These are phyloP conservation scores for Cryphonectria parasitica DNA, from an alignment of 2,329 filamentous ascomycete genomes.

Conservation along the genomic window DNA sequence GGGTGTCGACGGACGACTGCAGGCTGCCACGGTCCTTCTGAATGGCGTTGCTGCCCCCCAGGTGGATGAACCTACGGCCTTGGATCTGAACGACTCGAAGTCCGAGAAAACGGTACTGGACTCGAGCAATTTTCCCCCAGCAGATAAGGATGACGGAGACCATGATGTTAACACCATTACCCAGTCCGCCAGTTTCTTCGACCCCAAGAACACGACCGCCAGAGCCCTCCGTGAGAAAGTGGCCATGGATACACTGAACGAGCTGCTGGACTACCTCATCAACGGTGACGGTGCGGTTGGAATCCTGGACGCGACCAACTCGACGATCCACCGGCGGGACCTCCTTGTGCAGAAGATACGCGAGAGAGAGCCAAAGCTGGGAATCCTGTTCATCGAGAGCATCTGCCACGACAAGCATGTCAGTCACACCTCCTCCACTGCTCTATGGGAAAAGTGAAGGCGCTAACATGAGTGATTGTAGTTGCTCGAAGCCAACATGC, in stretches of 20 bases:
- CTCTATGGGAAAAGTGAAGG: not conserved
- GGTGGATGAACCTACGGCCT: slow-evolving; percentile 44
- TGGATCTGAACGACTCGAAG: slow-evolving; percentile 42
- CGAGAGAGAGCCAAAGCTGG: slow-evolving; percentile 80
- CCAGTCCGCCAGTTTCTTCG: slow-evolving; percentile 92
- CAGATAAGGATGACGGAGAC: slow-evolving; percentile 19
- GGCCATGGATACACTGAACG: slow-evolving; percentile 88
- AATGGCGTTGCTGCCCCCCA: slow-evolving; percentile 53
- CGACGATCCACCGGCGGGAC: slow-evolving; percentile 83
- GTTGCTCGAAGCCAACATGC: slow-evolving; percentile 94
- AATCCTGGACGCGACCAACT: slow-evolving; percentile 97
- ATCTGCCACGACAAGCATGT: slow-evolving; percentile 81
- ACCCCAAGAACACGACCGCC: slow-evolving; percentile 83
- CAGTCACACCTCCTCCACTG: slow-evolving; percentile 31
- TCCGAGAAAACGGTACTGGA: slow-evolving; percentile 27
- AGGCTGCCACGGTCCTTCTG: slow-evolving; percentile 61
- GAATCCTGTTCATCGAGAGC: slow-evolving; percentile 93
- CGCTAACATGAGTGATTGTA: slow-evolving; percentile 35
- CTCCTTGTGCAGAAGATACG: slow-evolving; percentile 83
- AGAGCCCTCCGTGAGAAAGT: slow-evolving; percentile 87
- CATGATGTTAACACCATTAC: slow-evolving; percentile 60
- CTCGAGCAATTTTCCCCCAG: slow-evolving; percentile 15
- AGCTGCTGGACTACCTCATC: slow-evolving; percentile 87
- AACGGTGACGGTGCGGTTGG: slow-evolving; percentile 83
- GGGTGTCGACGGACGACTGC: slow-evolving; percentile 50